Percentiles rank a stretch among this genome's conserved stretches.
Evolutionary conservation across 2,329 filamentous ascomycete species (phyloP).

Genomic region (Diplodia intermedia): DNA sequence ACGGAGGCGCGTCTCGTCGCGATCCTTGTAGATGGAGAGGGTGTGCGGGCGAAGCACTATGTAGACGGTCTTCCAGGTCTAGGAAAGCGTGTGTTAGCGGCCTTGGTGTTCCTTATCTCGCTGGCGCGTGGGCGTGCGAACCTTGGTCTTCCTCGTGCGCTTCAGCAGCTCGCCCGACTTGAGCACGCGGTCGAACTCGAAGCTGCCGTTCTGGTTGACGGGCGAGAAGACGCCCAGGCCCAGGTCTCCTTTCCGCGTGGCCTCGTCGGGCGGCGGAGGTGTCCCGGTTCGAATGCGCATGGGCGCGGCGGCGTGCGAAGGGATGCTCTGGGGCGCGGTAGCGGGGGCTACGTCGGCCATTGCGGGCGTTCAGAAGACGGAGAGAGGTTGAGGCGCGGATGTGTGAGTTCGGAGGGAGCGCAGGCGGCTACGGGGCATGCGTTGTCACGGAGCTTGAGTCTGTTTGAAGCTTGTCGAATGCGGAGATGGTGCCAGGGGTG

Average conservation of each 20-base stretch:
- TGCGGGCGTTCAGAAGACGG: constrained; percentile 32
- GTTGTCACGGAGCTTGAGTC: constrained; percentile 25
- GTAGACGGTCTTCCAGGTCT: constrained; percentile 91
- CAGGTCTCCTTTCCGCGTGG: constrained; percentile 36
- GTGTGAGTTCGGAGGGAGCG: background rate
- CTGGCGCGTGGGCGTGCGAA: constrained; percentile 47
- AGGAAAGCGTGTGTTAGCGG: constrained; percentile 37
- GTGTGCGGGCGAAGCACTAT: constrained; percentile 89
- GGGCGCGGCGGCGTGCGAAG: constrained; percentile 35
- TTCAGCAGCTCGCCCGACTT: constrained; percentile 88
- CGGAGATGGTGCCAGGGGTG: constrained; percentile 26
- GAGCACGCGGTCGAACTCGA: constrained; percentile 92
- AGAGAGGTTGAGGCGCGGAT: constrained; percentile 4
- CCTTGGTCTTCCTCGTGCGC: constrained; percentile 92
- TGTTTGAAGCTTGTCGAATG: constrained; percentile 19
- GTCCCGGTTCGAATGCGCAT: constrained; percentile 41
- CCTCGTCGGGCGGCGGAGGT: constrained; percentile 36
- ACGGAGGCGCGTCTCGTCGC: constrained; percentile 86
- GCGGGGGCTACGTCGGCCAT: constrained; percentile 42
- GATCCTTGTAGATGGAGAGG: constrained; percentile 90
- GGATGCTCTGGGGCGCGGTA: constrained; percentile 38
- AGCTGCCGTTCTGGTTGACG: constrained; percentile 93
- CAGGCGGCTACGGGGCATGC: constrained; percentile 24
- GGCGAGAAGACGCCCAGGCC: constrained; percentile 72
- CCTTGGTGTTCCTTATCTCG: constrained; percentile 5